These are phyloP conservation scores for Russula abietina DNA, from an alignment of 768 basidiomycete species.

Conservation along the genomic window DNA sequence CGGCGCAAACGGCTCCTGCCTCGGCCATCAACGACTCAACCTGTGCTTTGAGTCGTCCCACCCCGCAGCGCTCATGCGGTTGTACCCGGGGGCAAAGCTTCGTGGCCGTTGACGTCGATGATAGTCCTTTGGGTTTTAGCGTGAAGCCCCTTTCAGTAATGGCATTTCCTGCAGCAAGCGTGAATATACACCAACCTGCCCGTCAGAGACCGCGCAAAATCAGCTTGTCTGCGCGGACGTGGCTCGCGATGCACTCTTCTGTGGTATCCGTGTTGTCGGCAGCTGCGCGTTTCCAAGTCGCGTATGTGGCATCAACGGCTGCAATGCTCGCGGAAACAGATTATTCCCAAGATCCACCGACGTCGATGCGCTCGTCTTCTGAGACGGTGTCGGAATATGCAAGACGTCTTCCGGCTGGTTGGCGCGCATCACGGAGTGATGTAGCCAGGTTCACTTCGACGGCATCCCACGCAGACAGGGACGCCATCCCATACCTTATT, in stretches of 20 bases:
- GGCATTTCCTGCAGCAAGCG: background rate
- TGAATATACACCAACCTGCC: constrained; percentile 6
- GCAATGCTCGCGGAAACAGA: constrained; percentile 36
- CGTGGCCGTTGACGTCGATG: constrained; percentile 20
- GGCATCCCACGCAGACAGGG: background rate
- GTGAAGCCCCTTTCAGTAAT: background rate
- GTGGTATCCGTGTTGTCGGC: constrained; percentile 17
- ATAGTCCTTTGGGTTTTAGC: constrained; percentile 18
- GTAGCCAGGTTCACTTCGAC: constrained; percentile 13
- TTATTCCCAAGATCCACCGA: constrained; percentile 23
- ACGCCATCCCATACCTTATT: constrained; percentile 13
- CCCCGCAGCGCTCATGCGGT: constrained; percentile 19
- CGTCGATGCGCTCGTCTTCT: constrained; percentile 12
- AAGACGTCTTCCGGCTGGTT: constrained; percentile 40
- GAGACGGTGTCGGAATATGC: constrained; percentile 39
- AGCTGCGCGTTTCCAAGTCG: constrained; percentile 47
- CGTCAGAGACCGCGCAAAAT: background rate
- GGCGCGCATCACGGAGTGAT: constrained; percentile 32
- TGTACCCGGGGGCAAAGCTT: constrained; percentile 20
- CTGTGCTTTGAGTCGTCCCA: background rate
- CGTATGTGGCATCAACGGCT: constrained; percentile 50
- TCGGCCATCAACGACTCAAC: background rate
- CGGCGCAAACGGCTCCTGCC: constrained; percentile 7
- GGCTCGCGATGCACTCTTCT: constrained; percentile 15
- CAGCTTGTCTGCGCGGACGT: constrained; percentile 6